Conservation (phyloP, 2,329 filamentous ascomycete species). For the Pezicula rhizophila region DNA sequence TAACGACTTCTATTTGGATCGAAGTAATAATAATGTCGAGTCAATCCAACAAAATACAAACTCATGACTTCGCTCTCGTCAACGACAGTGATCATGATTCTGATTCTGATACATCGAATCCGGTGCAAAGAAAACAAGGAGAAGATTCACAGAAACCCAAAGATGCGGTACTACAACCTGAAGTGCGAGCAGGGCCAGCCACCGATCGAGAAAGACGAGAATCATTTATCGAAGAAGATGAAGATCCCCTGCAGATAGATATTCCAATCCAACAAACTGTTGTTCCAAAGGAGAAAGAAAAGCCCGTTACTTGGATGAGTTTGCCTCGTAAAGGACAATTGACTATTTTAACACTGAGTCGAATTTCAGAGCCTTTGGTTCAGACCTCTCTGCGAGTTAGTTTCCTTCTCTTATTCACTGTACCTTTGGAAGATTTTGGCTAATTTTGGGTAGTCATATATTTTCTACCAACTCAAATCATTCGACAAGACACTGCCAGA, state of each 20-base stretch:
- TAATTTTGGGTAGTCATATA: conserved; percentile 55
- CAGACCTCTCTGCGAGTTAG: conserved; percentile 53
- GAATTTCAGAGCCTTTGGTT: conserved; percentile 76
- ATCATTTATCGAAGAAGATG: conserved; percentile 15
- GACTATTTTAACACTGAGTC: conserved; percentile 69
- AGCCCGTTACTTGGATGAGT: conserved; percentile 60
- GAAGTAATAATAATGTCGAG: neutral
- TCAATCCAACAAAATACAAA: neutral
- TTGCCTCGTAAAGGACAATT: conserved; percentile 76
- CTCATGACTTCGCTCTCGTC: neutral
- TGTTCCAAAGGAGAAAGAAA: conserved; percentile 14
- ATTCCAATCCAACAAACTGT: conserved; percentile 5
- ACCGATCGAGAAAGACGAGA: conserved; percentile 2
- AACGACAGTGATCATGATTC: neutral
- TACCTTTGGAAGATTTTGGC: neutral
- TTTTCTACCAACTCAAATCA: conserved; percentile 68
- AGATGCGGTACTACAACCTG: neutral
- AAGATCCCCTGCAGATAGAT: conserved; percentile 22
- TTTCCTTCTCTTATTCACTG: neutral
- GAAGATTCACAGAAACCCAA: neutral
- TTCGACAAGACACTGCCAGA: conserved; percentile 36
- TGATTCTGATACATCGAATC: neutral
- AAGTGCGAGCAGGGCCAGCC: too few species aligned
- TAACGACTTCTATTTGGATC: too few species aligned
- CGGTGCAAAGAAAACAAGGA: neutral